Conservation (phyloP, 768 basidiomycete species). For the Rhodotorula babjevae region DNA sequence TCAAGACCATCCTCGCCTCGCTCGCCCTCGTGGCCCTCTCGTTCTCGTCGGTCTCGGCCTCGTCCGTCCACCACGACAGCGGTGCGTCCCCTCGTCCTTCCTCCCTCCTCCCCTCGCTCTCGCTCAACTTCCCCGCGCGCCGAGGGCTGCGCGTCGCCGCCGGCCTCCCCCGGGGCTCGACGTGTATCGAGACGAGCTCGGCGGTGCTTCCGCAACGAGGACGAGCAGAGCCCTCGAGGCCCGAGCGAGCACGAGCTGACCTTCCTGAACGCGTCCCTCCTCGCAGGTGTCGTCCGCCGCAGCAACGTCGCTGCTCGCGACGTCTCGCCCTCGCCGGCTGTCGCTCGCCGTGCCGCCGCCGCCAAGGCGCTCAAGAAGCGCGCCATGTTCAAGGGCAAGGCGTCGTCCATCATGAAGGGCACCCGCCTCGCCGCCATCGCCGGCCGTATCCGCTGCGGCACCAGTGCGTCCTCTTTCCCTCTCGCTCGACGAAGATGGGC, state of each 20-base stretch:
- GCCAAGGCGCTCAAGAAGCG: constrained; percentile 27
- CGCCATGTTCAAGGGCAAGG: constrained; percentile 1
- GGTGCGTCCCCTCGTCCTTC: neutral
- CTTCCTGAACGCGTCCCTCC: neutral
- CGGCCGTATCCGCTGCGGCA: constrained; percentile 30
- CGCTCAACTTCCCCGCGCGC: too few relatives aligned
- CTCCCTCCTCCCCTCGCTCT: too few relatives aligned
- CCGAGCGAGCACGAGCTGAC: neutral
- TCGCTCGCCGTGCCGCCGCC: constrained; percentile 29
- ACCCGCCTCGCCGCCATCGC: constrained; percentile 22
- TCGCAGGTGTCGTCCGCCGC: neutral
- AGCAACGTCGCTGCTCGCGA: neutral
- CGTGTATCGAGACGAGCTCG: too few relatives aligned
- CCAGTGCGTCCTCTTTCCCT: neutral
- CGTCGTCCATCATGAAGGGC: neutral
- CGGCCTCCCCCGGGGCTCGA: too few relatives aligned
- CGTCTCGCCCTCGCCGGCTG: constrained; percentile 17
- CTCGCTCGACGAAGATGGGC: too few relatives aligned
- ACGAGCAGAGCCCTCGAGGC: too few relatives aligned
- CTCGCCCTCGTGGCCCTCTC: constrained; percentile 32
- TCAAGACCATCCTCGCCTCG: constrained; percentile 33
- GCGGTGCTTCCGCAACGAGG: too few relatives aligned
- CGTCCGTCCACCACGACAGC: neutral
- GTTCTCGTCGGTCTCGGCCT: constrained; percentile 27
- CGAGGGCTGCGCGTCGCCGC: too few relatives aligned